These are phyloP conservation scores for Orbilia oligospora DNA, from an alignment of 2,329 filamentous ascomycete genomes.

Conservation along the genomic window DNA sequence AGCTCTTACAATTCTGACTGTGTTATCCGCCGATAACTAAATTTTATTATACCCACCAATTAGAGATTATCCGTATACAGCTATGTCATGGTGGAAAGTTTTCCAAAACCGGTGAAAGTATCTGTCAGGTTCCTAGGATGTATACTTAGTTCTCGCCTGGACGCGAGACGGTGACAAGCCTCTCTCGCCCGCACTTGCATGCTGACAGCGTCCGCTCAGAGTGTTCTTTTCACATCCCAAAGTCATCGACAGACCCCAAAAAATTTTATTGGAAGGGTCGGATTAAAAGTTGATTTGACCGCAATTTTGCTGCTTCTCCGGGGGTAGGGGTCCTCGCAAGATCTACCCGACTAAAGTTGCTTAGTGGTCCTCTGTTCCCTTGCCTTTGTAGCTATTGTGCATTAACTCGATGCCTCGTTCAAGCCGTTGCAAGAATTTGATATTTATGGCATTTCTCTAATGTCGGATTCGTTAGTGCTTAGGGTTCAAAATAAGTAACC, in stretches of 20 bases:
- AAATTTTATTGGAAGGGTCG: constrained; percentile 36
- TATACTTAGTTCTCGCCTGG: constrained; percentile 30
- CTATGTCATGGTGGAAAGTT: not conserved
- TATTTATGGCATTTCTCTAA: constrained; percentile 11
- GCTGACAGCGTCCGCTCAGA: constrained; percentile 48
- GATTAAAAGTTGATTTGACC: constrained; percentile 51
- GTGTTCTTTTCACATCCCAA: not conserved
- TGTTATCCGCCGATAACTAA: not conserved
- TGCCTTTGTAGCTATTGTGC: not conserved
- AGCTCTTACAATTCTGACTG: not conserved
- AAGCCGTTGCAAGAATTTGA: not conserved
- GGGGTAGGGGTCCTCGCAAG: constrained; percentile 10
- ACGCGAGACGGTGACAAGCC: constrained; percentile 29
- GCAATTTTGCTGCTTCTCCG: not conserved
- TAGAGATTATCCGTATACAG: constrained; percentile 11
- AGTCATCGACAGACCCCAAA: constrained; percentile 3
- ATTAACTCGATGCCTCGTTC: not conserved
- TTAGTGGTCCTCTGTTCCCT: not conserved
- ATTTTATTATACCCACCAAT: constrained; percentile 9
- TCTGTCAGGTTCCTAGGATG: constrained; percentile 27
- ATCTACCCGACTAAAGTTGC: constrained; percentile 3
- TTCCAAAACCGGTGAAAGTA: constrained; percentile 7
- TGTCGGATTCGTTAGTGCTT: not conserved
- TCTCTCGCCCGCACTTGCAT: constrained; percentile 37
- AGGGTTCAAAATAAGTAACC: constrained; percentile 28